A percentile compares a stretch with the other conserved stretches of the same genome.
phyloP scores from a whole-genome alignment of 257 asterid genomes.

The Gynochthodes officinalis region DNA sequence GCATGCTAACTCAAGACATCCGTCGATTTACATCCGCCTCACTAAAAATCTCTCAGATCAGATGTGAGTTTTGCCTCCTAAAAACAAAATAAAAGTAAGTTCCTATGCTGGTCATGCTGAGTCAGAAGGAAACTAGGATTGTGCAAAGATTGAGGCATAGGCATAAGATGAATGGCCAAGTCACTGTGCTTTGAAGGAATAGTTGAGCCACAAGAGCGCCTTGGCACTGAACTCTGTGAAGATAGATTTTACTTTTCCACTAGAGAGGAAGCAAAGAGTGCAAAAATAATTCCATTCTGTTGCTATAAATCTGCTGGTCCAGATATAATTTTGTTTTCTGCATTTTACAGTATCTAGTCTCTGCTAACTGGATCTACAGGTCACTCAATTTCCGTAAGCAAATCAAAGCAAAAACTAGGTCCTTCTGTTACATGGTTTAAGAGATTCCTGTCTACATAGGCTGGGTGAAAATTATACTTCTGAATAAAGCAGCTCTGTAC shows the following conservation, averaged over 20 bases:
- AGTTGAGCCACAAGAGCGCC: too few species aligned
- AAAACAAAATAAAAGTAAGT: too few species aligned
- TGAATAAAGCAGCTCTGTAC: not conserved
- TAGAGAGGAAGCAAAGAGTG: not conserved
- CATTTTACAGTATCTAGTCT: not conserved
- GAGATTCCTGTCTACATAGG: not conserved
- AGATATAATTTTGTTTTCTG: not conserved
- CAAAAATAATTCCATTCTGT: not conserved
- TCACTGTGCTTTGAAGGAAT: too few species aligned
- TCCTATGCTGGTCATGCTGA: not conserved
- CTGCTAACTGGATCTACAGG: not conserved
- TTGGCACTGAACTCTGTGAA: too few species aligned
- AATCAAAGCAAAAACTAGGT: not conserved
- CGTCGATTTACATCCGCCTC: too few species aligned
- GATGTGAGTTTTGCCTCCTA: too few species aligned
- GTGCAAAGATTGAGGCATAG: conserved; percentile 4
- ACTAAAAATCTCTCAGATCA: too few species aligned
- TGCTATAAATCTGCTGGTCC: not conserved
- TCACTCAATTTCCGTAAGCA: not conserved
- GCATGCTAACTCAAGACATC: too few species aligned
- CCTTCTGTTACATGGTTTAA: not conserved
- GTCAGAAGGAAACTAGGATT: not conserved
- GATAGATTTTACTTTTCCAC: not conserved
- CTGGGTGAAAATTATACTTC: not conserved
- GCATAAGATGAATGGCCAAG: not conserved